These are phyloP conservation scores for Sistotremastrum suecicum DNA, from an alignment of 768 basidiomycete species.

Conservation along the genomic window DNA sequence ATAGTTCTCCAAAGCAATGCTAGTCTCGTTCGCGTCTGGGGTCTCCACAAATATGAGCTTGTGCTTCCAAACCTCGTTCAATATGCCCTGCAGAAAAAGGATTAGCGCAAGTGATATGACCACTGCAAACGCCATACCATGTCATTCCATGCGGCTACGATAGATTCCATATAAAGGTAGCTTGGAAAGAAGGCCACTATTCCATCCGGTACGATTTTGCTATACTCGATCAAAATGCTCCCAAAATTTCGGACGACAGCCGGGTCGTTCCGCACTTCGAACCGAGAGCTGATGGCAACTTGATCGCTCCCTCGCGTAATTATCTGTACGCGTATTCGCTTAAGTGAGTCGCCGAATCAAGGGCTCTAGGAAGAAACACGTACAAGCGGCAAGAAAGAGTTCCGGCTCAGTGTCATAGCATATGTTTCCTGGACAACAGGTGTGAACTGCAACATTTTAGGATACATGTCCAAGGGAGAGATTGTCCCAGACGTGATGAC, in stretches of 20 bases:
- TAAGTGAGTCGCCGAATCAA: not conserved
- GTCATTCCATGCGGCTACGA: constrained; percentile 99
- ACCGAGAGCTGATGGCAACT: constrained; percentile 94
- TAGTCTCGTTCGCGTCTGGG: constrained; percentile 97
- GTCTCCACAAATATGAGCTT: constrained; percentile 99
- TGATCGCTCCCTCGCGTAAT: constrained; percentile 98
- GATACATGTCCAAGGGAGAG: constrained; percentile 98
- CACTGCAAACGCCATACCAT: constrained; percentile 57
- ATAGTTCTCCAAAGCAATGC: constrained; percentile 95
- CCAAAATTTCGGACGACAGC: constrained; percentile 99
- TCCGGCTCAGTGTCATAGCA: constrained; percentile 92
- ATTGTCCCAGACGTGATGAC: constrained; percentile 99
- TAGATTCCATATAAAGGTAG: constrained; percentile 99
- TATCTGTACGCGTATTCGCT: constrained; percentile 36
- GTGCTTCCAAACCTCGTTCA: constrained; percentile 99
- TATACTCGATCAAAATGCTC: constrained; percentile 94
- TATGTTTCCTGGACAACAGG: constrained; percentile 96
- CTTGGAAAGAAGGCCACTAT: constrained; percentile 99
- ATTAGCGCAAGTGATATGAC: constrained; percentile 2
- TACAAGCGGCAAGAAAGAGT: constrained; percentile 91
- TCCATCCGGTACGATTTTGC: constrained; percentile 95
- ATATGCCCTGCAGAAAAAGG: constrained; percentile 56
- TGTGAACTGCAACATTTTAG: constrained; percentile 97
- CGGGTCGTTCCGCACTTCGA: constrained; percentile 98
- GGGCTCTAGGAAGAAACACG: constrained; percentile 13